Evolutionary conservation across 1,284 basidiomycete species (phyloP), one percentile per base, ranked within the genome.

Genomic region (Ceratobasidium sp.): DNA sequence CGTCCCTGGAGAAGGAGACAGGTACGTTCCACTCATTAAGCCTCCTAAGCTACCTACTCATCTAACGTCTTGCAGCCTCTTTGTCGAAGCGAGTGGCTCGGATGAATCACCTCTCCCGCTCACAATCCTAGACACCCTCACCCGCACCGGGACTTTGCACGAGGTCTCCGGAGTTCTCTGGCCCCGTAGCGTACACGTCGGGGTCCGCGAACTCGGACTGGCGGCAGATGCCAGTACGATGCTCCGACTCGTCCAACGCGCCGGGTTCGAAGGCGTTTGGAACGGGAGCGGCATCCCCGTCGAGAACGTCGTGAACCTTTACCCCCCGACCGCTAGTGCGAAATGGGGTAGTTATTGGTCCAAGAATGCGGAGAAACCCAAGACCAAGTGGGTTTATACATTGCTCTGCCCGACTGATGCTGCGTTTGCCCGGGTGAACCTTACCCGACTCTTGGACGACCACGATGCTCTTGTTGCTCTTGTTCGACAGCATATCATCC

Each of bases 141-240:
- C 96, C 0, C 83, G 87, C 72, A 98, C 96, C 1, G 96, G 97
- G 13, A 93, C 92, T 22, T 85, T 98, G 53, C 96, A 99, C 77
- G 89, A 94, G 74, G 82, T 98, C 67, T 87, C 89, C 13, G 78
- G 78, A 12, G 86, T 99, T 38, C 83, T 96, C 74, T 85, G 98
- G 52, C 97, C 97, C 15, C 86, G 94, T n/a, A 88, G 90, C 3
- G 87, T 98, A 27, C 82, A 92, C 53, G 82, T 99, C 67, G 94
- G 90, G 3, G 82, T 96, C 29, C 90, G 87, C n/a, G 97, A 98
- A 78, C 84, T 99, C 22, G 84, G 96, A 73, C 88, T 87, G 74
- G 96, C 96, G 0, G 92, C 92, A 7, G 92, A 93, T 77, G 91
- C 87, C 53, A 86, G 84, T 34, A 96, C 92, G 2, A 98, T 98